Percentiles rank a stretch among this genome's conserved stretches.
These are phyloP conservation scores for Adenanthera pavonina DNA, from an alignment of 306 rosid genomes.

Conservation along the genomic window DNA sequence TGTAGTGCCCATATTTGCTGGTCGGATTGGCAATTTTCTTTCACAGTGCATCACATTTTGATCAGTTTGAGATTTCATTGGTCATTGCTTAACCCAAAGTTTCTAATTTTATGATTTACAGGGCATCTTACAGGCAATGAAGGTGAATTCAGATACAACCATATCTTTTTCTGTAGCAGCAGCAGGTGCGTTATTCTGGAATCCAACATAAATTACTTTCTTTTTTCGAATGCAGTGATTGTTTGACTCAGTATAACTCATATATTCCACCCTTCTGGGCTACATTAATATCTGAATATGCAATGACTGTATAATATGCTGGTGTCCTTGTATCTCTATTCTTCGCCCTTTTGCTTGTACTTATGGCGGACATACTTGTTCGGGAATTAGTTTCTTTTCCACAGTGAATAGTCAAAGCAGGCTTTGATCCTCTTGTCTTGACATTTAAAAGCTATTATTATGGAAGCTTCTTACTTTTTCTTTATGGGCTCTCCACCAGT, in stretches of 20 bases:
- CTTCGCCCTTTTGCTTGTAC: constrained; percentile 19
- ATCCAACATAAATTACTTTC: not conserved
- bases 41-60: not conserved
- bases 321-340: not conserved
- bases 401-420: not conserved
- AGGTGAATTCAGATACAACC: constrained; percentile 1
- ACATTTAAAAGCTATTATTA: constrained; percentile 40
- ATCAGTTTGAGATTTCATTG: not conserved
- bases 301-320: not conserved
- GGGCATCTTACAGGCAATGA: not conserved
- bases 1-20: not conserved
- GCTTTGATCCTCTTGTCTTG: constrained; percentile 40
- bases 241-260: not conserved
- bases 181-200: not conserved
- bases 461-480: constrained; percentile 46
- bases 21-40: constrained; percentile 3
- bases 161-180: not conserved
- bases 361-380: constrained; percentile 35
- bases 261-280: constrained; percentile 16
- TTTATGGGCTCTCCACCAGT: constrained; percentile 58
- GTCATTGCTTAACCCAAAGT: not conserved
- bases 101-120: not conserved
- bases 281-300: not conserved
- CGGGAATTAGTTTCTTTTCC: constrained; percentile 5
- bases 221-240: not conserved